Base-by-base conservation (phyloP, 2,329 filamentous ascomycete genomes). In the Paradendryphiella salina region DNA sequence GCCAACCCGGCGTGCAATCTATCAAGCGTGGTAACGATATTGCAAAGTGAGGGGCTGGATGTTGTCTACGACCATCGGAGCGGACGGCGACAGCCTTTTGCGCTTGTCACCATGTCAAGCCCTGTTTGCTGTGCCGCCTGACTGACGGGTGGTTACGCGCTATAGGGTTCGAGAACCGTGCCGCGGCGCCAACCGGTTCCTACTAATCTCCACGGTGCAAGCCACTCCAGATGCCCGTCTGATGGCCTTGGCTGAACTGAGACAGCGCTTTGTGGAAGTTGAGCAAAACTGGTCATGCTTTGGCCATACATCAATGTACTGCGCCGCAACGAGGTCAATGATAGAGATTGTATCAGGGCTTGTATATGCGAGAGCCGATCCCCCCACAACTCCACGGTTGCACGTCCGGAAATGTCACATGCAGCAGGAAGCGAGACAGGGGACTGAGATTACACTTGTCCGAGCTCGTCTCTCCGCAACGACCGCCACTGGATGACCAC, bases 381-480 rank as follows among this genome's bases (percentile, higher is more conserved):
- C 64, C 64, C 64, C 58, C 63, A 67, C 15, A 56, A 46, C 46
- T 34, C 38, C 18, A 50, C 59, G 56, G 41, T 46, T 61, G 46
- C 48, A 59, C 56, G 58, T 56, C 54, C 54, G 60, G 55, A 56
- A 56, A 52, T 37, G 52, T 40, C 48, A 50, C 44, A 23, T 29
- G 45, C 39, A 36, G 49, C 46, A 40, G 52, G 37, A 49, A 57
- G 46, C 63, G 62, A 63, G 52, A 50, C 57, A 50, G 18, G 61
- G 57, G 32, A 57, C 6, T n/a, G 11, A 41, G 23, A 23, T 40
- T 32, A 28, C 33, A 47, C 28, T 46, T 26, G 23, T 9, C 52
- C 46, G 40, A 23, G 34, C 28, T 36, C 32, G 35, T 23, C 40
- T 32, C 28, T 32, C 23, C 32, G 50, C 43, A 46, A 50, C 46